Conservation (phyloP, 164 flowering plant genomes). For the Liquidambar formosana region DNA sequence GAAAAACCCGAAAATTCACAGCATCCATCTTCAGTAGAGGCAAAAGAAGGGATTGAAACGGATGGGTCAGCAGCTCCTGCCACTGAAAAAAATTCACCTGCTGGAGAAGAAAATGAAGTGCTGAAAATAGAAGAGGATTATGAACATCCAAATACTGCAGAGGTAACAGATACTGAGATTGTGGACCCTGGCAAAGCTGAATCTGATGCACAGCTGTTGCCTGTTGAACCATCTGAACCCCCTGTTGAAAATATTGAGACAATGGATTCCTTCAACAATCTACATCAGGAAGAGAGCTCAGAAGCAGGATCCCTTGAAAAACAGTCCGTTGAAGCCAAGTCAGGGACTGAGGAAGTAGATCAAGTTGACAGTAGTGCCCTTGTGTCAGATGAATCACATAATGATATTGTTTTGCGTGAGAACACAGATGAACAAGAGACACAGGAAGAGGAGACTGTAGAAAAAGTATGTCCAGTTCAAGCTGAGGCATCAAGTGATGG, state of each 20-base stretch:
- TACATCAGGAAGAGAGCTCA: constrained; percentile 25
- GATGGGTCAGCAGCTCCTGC: constrained; percentile 21
- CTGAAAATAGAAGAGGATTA: constrained; percentile 23
- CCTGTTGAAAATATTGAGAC: constrained; percentile 26
- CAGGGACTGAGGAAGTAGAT: constrained; percentile 21
- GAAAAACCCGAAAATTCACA: constrained; percentile 30
- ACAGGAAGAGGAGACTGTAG: constrained; percentile 29
- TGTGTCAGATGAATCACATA: constrained; percentile 25
- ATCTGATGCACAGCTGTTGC: constrained; percentile 20
- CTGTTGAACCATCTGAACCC: constrained; percentile 29
- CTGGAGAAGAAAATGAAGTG: constrained; percentile 38
- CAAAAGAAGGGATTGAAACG: constrained; percentile 26
- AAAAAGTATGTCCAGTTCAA: constrained; percentile 22
- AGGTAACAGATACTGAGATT: constrained; percentile 17
- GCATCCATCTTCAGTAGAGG: constrained; percentile 22
- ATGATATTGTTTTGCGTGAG: constrained; percentile 25
- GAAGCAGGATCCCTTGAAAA: constrained; percentile 29
- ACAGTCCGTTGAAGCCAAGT: constrained; percentile 30
- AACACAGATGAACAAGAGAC: constrained; percentile 27
- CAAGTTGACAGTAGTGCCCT: constrained; percentile 20
- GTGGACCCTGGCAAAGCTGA: constrained; percentile 28
- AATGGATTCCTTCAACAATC: constrained; percentile 19
- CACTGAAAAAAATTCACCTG: constrained; percentile 24
- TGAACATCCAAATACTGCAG: constrained; percentile 23
- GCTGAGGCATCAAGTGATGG: constrained; percentile 26